Evolutionary conservation across 1,284 basidiomycete genomes (phyloP).

Genomic region (Microbotryomycetes sp.): DNA sequence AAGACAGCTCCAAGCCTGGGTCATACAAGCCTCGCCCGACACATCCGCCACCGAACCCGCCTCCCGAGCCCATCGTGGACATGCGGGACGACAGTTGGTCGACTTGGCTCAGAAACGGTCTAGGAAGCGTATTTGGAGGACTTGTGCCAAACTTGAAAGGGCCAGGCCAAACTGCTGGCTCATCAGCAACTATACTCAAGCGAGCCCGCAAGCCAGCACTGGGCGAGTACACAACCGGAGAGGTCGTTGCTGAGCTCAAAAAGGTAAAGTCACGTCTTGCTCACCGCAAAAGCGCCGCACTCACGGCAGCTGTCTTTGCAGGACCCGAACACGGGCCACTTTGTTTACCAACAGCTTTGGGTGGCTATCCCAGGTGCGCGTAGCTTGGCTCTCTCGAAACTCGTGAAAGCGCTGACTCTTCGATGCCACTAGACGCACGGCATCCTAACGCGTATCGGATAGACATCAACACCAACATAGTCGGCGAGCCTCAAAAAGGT

Average conservation of each 20-base stretch:
- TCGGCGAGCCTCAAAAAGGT: conserved; percentile 3
- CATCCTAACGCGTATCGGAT: conserved; percentile 20
- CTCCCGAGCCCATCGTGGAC: not conserved
- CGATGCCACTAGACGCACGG: conserved; percentile 5
- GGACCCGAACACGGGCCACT: conserved; percentile 20
- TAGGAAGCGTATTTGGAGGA: conserved; percentile 7
- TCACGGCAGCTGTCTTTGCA: not conserved
- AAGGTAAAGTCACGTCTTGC: conserved; percentile 10
- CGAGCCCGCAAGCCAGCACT: conserved; percentile 21
- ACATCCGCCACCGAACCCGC: not conserved
- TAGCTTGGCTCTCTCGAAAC: not conserved
- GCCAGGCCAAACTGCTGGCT: no score
- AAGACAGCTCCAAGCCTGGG: conserved; percentile 18
- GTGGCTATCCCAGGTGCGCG: conserved; percentile 21
- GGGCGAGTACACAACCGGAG: conserved; percentile 23
- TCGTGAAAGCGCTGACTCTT: no score
- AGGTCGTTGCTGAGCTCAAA: conserved; percentile 27
- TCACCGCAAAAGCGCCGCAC: no score
- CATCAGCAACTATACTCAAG: conserved; percentile 8
- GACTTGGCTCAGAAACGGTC: not conserved
- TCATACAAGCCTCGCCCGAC: conserved; percentile 7
- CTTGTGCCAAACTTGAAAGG: not conserved
- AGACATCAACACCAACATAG: conserved; percentile 17
- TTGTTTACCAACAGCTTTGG: conserved; percentile 29
- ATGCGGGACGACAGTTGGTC: conserved; percentile 4